Conservation (phyloP, 345 rosid species). For the Brassica incana region DNA sequence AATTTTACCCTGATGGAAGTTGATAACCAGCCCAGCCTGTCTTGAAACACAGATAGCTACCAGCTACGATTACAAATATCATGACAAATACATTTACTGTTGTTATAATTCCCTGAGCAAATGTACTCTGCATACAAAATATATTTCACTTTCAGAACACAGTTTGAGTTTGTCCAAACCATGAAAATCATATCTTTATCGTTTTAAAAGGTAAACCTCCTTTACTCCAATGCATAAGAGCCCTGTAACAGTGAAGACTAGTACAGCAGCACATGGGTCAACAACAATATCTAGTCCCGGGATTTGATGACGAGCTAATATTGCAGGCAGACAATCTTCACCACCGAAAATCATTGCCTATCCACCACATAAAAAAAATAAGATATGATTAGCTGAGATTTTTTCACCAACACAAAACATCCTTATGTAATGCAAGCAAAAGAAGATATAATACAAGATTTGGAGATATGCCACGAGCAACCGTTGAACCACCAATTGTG, state of each 20-base stretch:
- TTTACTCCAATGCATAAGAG: constrained; percentile 90
- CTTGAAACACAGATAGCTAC: constrained; percentile 78
- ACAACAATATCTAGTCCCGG: constrained; percentile 81
- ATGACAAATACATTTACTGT: constrained; percentile 72
- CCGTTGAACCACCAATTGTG: constrained; percentile 89
- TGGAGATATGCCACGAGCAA: constrained; percentile 93
- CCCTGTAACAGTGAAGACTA: constrained; percentile 78
- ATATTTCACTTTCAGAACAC: neutral
- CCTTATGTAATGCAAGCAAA: neutral
- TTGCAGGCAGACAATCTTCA: constrained; percentile 59
- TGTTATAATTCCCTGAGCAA: constrained; percentile 79
- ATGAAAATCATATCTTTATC: neutral
- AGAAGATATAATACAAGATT: constrained; percentile 52
- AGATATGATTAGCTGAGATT: neutral
- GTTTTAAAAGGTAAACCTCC: constrained; percentile 54
- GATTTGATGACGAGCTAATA: constrained; percentile 79
- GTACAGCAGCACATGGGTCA: constrained; percentile 86
- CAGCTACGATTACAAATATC: constrained; percentile 81
- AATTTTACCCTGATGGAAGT: constrained; percentile 83
- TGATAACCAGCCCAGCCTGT: constrained; percentile 89
- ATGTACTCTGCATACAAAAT: constrained; percentile 63
- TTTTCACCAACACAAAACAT: neutral
- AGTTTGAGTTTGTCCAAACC: neutral
- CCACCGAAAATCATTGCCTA: constrained; percentile 95
- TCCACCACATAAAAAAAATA: neutral